Percentiles rank a stretch among this genome's conserved stretches.
phyloP scores from a whole-genome alignment of 2,329 filamentous ascomycete genomes.

The Lasiodiplodia sp. region DNA sequence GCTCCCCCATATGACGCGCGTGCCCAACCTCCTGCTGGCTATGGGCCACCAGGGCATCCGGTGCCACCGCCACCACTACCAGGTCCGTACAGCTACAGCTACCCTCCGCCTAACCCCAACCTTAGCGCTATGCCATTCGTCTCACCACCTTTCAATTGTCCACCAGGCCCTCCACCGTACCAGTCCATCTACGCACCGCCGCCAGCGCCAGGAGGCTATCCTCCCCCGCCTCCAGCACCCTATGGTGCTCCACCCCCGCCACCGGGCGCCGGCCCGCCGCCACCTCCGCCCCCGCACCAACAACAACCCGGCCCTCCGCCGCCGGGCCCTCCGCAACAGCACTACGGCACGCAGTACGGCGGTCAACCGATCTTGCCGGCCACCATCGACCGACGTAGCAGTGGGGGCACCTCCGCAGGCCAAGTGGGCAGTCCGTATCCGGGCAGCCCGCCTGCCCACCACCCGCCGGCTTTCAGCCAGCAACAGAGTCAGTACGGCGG shows the following conservation, averaged over 20 bases:
- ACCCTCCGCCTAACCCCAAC: constrained; percentile 24
- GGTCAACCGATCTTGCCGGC: constrained; percentile 50
- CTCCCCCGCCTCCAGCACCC: not conserved
- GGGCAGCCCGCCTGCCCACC: constrained; percentile 10
- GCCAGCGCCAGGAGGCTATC: constrained; percentile 17
- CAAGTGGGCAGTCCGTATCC: constrained; percentile 16
- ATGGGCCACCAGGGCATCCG: constrained; percentile 9
- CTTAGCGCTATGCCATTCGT: constrained; percentile 25
- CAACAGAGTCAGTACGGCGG: constrained; percentile 24
- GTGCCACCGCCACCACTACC: constrained; percentile 17
- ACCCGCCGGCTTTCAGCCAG: constrained; percentile 29
- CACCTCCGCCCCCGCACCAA: constrained; percentile 1
- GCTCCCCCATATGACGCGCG: constrained; percentile 25
- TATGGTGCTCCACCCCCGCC: constrained; percentile 20
- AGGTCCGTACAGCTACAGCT: constrained; percentile 21
- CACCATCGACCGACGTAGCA: constrained; percentile 39
- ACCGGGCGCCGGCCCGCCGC: constrained; percentile 17
- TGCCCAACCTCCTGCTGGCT: constrained; percentile 10
- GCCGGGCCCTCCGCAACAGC: constrained; percentile 16
- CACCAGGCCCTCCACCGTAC: constrained; percentile 29
- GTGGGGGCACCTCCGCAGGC: constrained; percentile 1
- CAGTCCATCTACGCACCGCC: constrained; percentile 29
- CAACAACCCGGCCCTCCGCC: constrained; percentile 20
- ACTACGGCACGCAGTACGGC: constrained; percentile 42
- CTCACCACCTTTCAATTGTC: constrained; percentile 23